These are phyloP conservation scores for Mycena alexandri DNA, from an alignment of 768 basidiomycete genomes.

Conservation along the genomic window DNA sequence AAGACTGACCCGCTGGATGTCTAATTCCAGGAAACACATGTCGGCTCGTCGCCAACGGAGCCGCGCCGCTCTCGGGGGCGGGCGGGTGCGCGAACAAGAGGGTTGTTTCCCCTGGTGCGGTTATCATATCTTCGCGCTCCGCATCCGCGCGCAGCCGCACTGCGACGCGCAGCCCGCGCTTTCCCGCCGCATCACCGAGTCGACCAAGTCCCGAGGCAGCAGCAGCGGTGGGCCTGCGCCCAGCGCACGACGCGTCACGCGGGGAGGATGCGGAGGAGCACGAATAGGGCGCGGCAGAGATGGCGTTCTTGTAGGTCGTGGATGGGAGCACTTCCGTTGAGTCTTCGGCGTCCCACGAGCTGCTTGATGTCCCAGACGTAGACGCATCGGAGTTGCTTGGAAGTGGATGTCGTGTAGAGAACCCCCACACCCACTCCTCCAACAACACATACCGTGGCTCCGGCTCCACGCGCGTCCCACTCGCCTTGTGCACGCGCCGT, in stretches of 20 bases:
- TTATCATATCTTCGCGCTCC: too few species aligned
- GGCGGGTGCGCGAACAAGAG: constrained; percentile 56
- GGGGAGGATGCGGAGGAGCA: constrained; percentile 80
- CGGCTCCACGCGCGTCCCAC: constrained; percentile 76
- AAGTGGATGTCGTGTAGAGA: too few species aligned
- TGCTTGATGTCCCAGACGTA: too few species aligned
- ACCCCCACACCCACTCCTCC: constrained; percentile 75
- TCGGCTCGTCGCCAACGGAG: constrained; percentile 60
- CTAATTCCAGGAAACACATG: constrained; percentile 76
- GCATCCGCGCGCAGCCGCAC: constrained; percentile 38
- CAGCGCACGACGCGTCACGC: constrained; percentile 66
- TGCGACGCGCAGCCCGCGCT: constrained; percentile 42
- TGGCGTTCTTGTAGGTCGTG: constrained; percentile 88
- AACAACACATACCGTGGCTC: constrained; percentile 77
- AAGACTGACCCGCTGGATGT: constrained; percentile 70
- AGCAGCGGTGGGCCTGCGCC: constrained; percentile 46
- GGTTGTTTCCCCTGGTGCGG: constrained; percentile 37
- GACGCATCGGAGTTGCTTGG: too few species aligned
- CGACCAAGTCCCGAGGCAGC: constrained; percentile 44
- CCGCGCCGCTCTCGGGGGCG: constrained; percentile 53
- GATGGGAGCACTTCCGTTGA: constrained; percentile 76
- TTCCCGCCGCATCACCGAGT: neutral
- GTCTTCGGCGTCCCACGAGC: too few species aligned
- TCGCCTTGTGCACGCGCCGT: constrained; percentile 78
- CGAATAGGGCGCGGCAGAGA: constrained; percentile 85